Evolutionary conservation across 1,139 yeast genomes (phyloP).

Genomic region (Geotrichum armillariae): DNA sequence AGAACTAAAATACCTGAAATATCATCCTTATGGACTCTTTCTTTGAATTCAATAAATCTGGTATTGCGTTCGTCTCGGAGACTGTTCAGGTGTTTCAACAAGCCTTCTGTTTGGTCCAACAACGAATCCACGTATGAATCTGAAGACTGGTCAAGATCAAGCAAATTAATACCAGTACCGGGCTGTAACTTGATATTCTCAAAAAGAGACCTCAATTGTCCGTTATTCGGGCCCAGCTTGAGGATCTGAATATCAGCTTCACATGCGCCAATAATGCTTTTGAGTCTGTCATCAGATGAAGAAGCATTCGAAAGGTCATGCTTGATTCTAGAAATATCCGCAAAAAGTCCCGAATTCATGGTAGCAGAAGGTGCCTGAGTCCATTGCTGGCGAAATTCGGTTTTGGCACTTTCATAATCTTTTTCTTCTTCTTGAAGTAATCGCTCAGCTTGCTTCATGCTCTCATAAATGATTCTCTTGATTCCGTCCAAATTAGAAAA

Average conservation of each 20-base stretch:
- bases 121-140: constrained; percentile 44
- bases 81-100: constrained; percentile 46
- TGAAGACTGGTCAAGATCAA: constrained; percentile 60
- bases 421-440: constrained; percentile 42
- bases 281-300: constrained; percentile 60
- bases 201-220: constrained; percentile 35
- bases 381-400: constrained; percentile 42
- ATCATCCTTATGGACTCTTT: constrained; percentile 76
- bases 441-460: constrained; percentile 45
- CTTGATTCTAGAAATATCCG: constrained; percentile 58
- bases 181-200: constrained; percentile 25
- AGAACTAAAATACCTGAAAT: constrained; percentile 74
- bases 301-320: constrained; percentile 70
- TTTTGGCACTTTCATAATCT: constrained; percentile 37
- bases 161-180: constrained; percentile 43
- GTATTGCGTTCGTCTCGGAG: constrained; percentile 61
- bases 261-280: constrained; percentile 43
- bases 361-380: constrained; percentile 42
- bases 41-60: constrained; percentile 65
- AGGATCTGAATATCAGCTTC: constrained; percentile 42
- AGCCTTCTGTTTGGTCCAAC: constrained; percentile 49
- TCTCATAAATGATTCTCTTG: constrained; percentile 26
- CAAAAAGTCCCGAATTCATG: constrained; percentile 42
- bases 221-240: constrained; percentile 36
- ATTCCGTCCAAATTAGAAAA: constrained; percentile 25